phyloP scores from a whole-genome alignment of 495 filamentous ascomycete species.

The Tuber aestivum region DNA sequence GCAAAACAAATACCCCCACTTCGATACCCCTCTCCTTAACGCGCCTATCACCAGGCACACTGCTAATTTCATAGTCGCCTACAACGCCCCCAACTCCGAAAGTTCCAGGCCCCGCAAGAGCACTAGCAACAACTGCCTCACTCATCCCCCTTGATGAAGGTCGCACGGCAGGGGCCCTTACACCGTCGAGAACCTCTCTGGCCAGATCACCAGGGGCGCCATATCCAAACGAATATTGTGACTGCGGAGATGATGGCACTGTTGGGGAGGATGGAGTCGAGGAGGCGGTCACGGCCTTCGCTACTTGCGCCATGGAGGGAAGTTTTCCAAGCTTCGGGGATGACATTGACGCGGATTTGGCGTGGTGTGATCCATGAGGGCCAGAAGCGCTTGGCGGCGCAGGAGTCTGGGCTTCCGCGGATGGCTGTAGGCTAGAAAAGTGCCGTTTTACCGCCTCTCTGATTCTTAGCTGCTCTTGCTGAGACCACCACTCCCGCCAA shows the following conservation, averaged over 20 bases:
- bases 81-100: constrained; percentile 45
- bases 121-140: constrained; percentile 40
- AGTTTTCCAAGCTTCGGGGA: constrained; percentile 27
- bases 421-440: constrained; percentile 48
- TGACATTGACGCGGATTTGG: background rate
- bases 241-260: constrained; percentile 20
- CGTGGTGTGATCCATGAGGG: background rate
- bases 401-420: constrained; percentile 17
- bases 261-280: constrained; percentile 46
- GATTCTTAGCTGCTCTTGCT: constrained; percentile 64
- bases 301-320: constrained; percentile 34
- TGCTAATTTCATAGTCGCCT: constrained; percentile 41
- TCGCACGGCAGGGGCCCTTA: constrained; percentile 43
- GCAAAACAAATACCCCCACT: constrained; percentile 60
- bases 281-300: constrained; percentile 47
- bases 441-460: constrained; percentile 56
- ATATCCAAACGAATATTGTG: constrained; percentile 37
- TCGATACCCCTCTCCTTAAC: constrained; percentile 52
- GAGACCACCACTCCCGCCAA: constrained; percentile 67
- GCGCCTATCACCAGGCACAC: constrained; percentile 47
- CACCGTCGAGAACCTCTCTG: constrained; percentile 59
- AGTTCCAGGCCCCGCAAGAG: constrained; percentile 35
- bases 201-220: constrained; percentile 48
- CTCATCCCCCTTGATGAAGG: constrained; percentile 41
- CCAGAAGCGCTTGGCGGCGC: constrained; percentile 5